Conservation (phyloP, 805 yeast genomes). For the Sugiyamaella qingdaonensis region DNA sequence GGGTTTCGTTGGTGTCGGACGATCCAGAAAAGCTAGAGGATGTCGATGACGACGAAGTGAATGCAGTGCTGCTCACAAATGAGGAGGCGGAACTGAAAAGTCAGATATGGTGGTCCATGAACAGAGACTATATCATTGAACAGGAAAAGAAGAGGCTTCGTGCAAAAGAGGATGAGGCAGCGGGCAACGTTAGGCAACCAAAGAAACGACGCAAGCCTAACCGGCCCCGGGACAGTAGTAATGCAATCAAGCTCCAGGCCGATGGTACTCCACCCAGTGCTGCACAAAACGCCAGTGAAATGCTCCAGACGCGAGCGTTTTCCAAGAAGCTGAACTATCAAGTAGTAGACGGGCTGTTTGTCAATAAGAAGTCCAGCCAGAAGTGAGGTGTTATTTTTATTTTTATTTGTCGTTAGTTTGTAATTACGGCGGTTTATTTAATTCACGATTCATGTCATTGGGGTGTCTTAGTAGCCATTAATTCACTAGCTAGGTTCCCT, state of each 20-base stretch:
- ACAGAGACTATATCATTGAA: constrained; percentile 77
- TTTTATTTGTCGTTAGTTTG: not conserved
- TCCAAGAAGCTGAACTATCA: constrained; percentile 89
- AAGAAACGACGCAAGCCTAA: constrained; percentile 34
- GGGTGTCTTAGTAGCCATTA: too few relatives aligned
- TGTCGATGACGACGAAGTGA: constrained; percentile 79
- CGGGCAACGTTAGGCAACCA: constrained; percentile 63
- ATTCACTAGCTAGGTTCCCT: too few relatives aligned
- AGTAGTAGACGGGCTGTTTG: constrained; percentile 52
- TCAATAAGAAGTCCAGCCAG: constrained; percentile 8
- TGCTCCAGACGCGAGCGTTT: constrained; percentile 70
- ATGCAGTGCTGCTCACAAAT: constrained; percentile 53
- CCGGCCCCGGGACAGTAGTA: constrained; percentile 19
- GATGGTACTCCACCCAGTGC: constrained; percentile 51
- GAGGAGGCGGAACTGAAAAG: constrained; percentile 75
- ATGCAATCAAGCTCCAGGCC: constrained; percentile 15
- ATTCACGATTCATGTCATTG: too few relatives aligned
- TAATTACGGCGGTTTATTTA: not conserved
- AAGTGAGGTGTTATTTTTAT: not conserved
- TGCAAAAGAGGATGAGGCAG: constrained; percentile 78
- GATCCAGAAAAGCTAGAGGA: constrained; percentile 64
- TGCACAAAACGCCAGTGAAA: constrained; percentile 71
- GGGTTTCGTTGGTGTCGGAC: constrained; percentile 48
- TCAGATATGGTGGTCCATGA: constrained; percentile 83
- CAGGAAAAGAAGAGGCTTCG: constrained; percentile 83